phyloP scores from a whole-genome alignment of 352 stramenopile genomes.

The Achlya hypogyna region DNA sequence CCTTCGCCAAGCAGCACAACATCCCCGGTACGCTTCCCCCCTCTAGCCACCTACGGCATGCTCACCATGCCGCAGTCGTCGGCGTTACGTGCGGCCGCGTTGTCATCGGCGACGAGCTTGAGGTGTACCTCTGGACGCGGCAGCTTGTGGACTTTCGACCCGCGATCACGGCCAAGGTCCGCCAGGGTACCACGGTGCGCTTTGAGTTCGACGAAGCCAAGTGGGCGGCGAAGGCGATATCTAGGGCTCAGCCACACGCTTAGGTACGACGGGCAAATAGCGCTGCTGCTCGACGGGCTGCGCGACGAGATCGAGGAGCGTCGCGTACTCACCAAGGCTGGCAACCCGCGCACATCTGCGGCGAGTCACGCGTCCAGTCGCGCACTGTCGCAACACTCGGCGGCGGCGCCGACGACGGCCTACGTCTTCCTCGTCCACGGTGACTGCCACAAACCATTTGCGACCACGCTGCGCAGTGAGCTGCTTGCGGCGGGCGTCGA shows the following conservation, averaged over 20 bases:
- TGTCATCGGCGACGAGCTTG: constrained; percentile 69
- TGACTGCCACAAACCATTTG: constrained; percentile 65
- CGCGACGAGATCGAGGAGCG: constrained; percentile 79
- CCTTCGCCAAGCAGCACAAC: constrained; percentile 80
- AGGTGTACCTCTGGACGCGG: constrained; percentile 81
- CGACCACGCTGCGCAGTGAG: constrained; percentile 40
- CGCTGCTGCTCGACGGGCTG: constrained; percentile 65
- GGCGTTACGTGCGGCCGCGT: constrained; percentile 77
- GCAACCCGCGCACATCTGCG: neutral
- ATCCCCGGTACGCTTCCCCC: constrained; percentile 24
- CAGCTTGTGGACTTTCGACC: constrained; percentile 73
- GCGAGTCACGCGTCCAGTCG: neutral
- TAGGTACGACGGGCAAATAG: constrained; percentile 25
- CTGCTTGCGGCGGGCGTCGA: constrained; percentile 49
- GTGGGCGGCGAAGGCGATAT: constrained; percentile 35
- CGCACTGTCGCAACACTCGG: neutral
- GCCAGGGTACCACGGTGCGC: constrained; percentile 10
- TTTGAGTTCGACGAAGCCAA: constrained; percentile 46
- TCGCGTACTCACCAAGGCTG: constrained; percentile 22
- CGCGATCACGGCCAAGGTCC: constrained; percentile 26
- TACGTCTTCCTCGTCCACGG: constrained; percentile 73
- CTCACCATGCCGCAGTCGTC: constrained; percentile 36
- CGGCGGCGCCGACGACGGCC: neutral
- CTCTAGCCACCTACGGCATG: neutral
- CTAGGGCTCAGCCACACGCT: neutral